A percentile compares a stretch with the other conserved stretches of the same genome.
Conservation (phyloP, 129 eudicot species). For the Tagetes patula region DNA sequence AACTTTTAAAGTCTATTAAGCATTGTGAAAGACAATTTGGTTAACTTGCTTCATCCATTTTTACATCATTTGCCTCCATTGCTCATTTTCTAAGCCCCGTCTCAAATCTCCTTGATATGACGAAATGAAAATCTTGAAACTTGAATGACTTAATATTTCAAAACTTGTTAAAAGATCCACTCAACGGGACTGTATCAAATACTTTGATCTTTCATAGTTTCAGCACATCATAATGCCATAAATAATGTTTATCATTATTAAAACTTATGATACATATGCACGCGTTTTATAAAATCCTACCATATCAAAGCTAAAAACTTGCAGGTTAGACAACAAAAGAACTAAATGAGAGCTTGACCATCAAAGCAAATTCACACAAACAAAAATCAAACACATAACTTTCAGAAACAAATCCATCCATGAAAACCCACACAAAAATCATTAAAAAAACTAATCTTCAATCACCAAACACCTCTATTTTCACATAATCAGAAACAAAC, state of each 20-base stretch:
- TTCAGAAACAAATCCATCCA: slow-evolving; percentile 20
- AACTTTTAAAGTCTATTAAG: slow-evolving; percentile 7
- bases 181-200: background rate
- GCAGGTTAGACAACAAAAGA: slow-evolving; percentile 5
- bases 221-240: slow-evolving; percentile 7
- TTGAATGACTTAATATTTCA: slow-evolving; percentile 1
- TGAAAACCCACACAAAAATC: background rate
- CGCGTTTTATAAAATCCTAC: background rate
- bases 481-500: slow-evolving; percentile 20
- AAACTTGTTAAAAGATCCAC: background rate
- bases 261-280: background rate
- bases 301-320: slow-evolving; percentile 1
- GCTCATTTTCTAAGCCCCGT: background rate
- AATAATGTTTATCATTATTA: background rate
- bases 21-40: background rate
- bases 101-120: background rate
- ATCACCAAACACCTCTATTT: slow-evolving; percentile 14
- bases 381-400: slow-evolving; percentile 15
- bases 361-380: slow-evolving; percentile 10
- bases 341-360: slow-evolving; percentile 3
- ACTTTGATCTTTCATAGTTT: slow-evolving; percentile 8
- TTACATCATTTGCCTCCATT: background rate
- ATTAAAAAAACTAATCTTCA: slow-evolving; percentile 30
- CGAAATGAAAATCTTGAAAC: background rate
- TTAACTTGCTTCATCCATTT: background rate